Evolutionary conservation across 176 grass and related monocot genomes (phyloP).

Genomic region (Chrysopogon serrulatus): DNA sequence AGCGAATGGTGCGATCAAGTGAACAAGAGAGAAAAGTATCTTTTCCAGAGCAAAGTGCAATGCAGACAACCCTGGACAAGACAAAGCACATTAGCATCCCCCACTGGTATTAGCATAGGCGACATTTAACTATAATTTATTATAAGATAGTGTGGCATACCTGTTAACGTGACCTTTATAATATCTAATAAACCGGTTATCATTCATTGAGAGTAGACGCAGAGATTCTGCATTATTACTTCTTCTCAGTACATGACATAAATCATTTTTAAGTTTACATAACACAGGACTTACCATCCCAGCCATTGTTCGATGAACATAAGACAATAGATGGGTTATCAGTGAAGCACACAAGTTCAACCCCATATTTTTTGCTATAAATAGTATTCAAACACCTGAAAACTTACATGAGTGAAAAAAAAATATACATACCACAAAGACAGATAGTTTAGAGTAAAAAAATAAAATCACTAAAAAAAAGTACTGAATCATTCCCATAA

Average conservation of each 20-base stretch:
- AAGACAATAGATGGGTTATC: slow-evolving; percentile 81
- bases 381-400: slow-evolving; percentile 96
- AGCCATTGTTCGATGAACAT: slow-evolving; percentile 97
- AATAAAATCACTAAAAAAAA: neutral
- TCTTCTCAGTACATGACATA: slow-evolving; percentile 18
- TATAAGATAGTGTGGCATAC: slow-evolving; percentile 23
- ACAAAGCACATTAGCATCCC: slow-evolving; percentile 19
- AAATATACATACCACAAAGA: slow-evolving; percentile 11
- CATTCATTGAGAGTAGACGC: slow-evolving; percentile 81
- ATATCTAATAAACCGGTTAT: slow-evolving; percentile 93
- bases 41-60: slow-evolving; percentile 78
- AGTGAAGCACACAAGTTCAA: slow-evolving; percentile 89
- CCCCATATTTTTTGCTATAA: slow-evolving; percentile 99
- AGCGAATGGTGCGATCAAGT: slow-evolving; percentile 78
- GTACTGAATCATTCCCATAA: neutral
- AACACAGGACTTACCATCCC: slow-evolving; percentile 80
- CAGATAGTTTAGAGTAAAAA: neutral
- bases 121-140: neutral
- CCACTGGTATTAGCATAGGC: neutral
- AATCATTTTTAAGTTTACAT: slow-evolving; percentile 12
- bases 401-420: slow-evolving; percentile 15
- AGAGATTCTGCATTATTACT: slow-evolving; percentile 70
- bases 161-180: slow-evolving; percentile 95
- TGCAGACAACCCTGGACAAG: slow-evolving; percentile 71
- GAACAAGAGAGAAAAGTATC: slow-evolving; percentile 79